Conservation (phyloP, 2,329 filamentous ascomycete genomes). For the Neofusicoccum sp. region DNA sequence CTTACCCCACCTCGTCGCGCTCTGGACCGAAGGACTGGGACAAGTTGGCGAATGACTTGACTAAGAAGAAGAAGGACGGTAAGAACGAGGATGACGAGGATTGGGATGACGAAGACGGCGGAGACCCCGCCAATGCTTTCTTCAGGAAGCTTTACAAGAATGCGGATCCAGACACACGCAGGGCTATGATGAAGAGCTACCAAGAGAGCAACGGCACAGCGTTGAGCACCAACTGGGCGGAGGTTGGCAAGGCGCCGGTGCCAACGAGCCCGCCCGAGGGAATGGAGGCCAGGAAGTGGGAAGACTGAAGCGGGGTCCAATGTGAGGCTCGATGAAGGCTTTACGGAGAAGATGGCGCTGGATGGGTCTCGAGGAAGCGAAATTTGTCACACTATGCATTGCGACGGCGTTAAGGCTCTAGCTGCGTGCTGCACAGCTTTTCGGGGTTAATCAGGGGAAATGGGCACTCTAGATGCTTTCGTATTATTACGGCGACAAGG, state of each 20-base stretch:
- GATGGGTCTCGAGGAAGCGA: background rate
- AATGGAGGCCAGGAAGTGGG: constrained; percentile 69
- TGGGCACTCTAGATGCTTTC: background rate
- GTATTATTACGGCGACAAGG: too few species aligned
- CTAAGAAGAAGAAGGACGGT: constrained; percentile 25
- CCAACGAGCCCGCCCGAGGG: constrained; percentile 74
- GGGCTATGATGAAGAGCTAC: constrained; percentile 98
- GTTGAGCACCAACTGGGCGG: constrained; percentile 86
- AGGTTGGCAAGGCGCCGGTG: constrained; percentile 71
- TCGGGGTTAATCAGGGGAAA: background rate
- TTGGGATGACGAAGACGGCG: constrained; percentile 39
- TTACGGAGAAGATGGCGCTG: too few species aligned
- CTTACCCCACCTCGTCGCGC: constrained; percentile 84
- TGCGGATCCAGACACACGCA: constrained; percentile 73
- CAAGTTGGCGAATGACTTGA: constrained; percentile 59
- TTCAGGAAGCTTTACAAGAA: constrained; percentile 86
- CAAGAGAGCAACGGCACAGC: constrained; percentile 90
- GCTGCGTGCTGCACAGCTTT: background rate
- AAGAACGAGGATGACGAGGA: constrained; percentile 27
- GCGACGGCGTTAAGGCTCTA: constrained; percentile 9
- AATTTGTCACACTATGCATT: constrained; percentile 10
- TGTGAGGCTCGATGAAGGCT: too few species aligned
- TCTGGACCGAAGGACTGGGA: constrained; percentile 91
- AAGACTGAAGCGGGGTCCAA: background rate
- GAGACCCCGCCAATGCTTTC: constrained; percentile 68